A percentile compares a stretch with the other conserved stretches of the same genome.
Conservation (phyloP, 257 asterid genomes). For the Misopates orontium region DNA sequence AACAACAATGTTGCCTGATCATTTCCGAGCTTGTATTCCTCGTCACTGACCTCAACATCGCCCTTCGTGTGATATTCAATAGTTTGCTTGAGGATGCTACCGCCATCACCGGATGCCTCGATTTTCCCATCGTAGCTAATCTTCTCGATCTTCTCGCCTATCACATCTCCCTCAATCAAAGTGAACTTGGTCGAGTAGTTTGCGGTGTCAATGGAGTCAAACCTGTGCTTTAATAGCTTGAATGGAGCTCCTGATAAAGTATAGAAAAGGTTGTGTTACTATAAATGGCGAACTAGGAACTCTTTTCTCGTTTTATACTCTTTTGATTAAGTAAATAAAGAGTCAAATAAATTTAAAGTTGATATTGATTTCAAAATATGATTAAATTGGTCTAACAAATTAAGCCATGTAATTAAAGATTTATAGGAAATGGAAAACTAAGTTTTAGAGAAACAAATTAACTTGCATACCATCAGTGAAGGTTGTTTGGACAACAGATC, state of each 20-base stretch:
- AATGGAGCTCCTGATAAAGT: slow-evolving; percentile 25
- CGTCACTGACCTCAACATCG: slow-evolving; percentile 32
- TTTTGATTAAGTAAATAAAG: too few relatives aligned
- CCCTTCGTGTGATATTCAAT: slow-evolving; percentile 38
- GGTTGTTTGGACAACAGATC: slow-evolving; percentile 21
- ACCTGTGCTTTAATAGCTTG: slow-evolving; percentile 38
- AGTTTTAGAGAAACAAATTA: too few relatives aligned
- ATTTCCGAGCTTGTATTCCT: slow-evolving; percentile 38
- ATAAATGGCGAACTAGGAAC: too few relatives aligned
- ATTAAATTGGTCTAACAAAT: too few relatives aligned
- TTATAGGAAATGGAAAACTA: too few relatives aligned
- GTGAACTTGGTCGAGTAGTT: slow-evolving; percentile 35
- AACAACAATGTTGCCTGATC: slow-evolving; percentile 28
- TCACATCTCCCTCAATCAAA: slow-evolving; percentile 39
- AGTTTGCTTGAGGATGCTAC: slow-evolving; percentile 31
- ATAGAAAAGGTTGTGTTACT: too few relatives aligned
- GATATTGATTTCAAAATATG: too few relatives aligned
- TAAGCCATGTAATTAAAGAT: too few relatives aligned
- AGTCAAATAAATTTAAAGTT: too few relatives aligned
- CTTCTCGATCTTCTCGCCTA: slow-evolving; percentile 31
- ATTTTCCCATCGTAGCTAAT: slow-evolving; percentile 32
- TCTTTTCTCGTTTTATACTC: too few relatives aligned
- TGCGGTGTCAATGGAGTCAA: slow-evolving; percentile 32
- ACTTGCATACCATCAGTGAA: too few relatives aligned
- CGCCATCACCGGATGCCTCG: slow-evolving; percentile 35